Conservation (phyloP, 139 green algal genomes). For the Chlamydomonas applanata region DNA sequence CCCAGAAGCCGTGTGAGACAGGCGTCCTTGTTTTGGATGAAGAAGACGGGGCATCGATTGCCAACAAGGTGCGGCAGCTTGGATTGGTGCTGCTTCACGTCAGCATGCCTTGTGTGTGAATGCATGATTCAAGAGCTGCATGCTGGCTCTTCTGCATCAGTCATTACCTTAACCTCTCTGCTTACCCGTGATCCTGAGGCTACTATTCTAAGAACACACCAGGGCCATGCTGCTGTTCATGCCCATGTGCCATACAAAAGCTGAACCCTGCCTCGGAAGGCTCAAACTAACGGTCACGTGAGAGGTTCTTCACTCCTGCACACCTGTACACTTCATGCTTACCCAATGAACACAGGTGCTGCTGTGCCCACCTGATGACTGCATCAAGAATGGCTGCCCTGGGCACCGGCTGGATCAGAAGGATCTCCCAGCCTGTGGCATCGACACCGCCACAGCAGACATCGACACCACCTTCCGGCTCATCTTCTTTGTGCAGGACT, state of each 20-base stretch:
- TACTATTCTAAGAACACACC: too few relatives aligned
- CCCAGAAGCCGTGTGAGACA: background rate
- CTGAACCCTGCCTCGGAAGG: too few relatives aligned
- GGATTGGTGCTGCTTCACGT: background rate
- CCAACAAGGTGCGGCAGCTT: background rate
- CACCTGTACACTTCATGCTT: too few relatives aligned
- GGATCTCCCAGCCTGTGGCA: constrained; percentile 6
- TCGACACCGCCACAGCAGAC: constrained; percentile 4
- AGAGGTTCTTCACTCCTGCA: too few relatives aligned
- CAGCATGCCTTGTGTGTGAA: background rate
- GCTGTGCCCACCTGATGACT: constrained; percentile 4
- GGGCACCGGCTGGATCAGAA: background rate
- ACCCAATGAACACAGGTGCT: constrained; percentile 2
- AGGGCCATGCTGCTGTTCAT: too few relatives aligned
- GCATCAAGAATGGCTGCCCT: background rate
- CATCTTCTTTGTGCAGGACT: constrained; percentile 3
- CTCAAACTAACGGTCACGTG: too few relatives aligned
- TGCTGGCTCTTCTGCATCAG: too few relatives aligned
- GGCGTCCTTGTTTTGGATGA: background rate
- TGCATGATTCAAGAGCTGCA: background rate
- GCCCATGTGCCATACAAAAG: too few relatives aligned
- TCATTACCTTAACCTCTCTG: too few relatives aligned
- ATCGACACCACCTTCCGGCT: constrained; percentile 6
- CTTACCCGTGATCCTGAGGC: too few relatives aligned
- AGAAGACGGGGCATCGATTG: background rate